These are phyloP conservation scores for Malassezia japonica DNA, from an alignment of 1,284 basidiomycete genomes.

Conservation along the genomic window DNA sequence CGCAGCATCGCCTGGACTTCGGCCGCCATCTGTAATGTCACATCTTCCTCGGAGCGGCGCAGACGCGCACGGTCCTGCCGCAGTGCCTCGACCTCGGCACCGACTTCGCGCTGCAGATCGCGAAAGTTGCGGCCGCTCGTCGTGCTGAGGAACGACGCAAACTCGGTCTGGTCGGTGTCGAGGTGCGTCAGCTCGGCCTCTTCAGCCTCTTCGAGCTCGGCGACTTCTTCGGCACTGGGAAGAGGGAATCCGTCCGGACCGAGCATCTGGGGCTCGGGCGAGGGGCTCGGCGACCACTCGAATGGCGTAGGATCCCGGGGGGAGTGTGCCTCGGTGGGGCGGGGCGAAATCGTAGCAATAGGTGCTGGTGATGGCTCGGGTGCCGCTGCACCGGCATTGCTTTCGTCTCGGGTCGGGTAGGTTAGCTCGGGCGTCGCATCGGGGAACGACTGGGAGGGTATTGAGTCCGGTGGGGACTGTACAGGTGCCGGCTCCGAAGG, in stretches of 20 bases:
- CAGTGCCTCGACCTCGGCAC: constrained; percentile 74
- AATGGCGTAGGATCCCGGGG: background rate
- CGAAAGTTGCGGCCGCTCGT: constrained; percentile 55
- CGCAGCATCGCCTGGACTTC: constrained; percentile 80
- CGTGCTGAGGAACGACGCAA: constrained; percentile 78
- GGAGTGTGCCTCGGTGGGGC: too few species aligned
- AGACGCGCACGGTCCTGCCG: constrained; percentile 76
- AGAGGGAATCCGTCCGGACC: constrained; percentile 56
- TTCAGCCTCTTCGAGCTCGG: constrained; percentile 61
- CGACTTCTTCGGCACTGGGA: constrained; percentile 65
- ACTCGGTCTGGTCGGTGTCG: constrained; percentile 57
- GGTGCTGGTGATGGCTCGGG: too few species aligned
- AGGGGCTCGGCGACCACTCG: constrained; percentile 31
- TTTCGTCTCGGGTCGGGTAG: too few species aligned
- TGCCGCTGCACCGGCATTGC: too few species aligned
- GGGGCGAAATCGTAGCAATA: too few species aligned
- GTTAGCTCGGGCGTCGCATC: too few species aligned
- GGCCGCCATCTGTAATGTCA: constrained; percentile 83
- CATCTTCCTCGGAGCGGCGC: constrained; percentile 85
- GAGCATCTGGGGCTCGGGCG: constrained; percentile 45
- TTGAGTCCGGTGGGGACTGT: too few species aligned
- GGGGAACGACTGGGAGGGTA: too few species aligned
- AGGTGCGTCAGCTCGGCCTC: constrained; percentile 29
- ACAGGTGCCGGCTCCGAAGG: too few species aligned
- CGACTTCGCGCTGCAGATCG: constrained; percentile 72